phyloP scores from a whole-genome alignment of 768 basidiomycete genomes.

The Tylopilus rubrobrunneus region DNA sequence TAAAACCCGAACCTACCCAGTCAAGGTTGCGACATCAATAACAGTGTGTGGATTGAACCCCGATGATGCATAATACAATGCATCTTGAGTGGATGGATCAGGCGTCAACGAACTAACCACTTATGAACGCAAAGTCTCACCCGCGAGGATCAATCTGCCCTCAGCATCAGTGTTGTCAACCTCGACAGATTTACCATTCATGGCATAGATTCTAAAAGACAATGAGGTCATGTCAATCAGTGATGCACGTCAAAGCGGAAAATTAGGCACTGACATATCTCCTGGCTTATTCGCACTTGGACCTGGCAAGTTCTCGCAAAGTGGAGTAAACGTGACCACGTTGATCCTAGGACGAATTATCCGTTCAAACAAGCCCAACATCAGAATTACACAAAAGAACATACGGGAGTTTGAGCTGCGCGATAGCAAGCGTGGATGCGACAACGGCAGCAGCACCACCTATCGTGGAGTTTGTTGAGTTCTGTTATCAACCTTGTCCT shows the following conservation, averaged over 20 bases:
- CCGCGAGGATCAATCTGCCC: slow-evolving; percentile 72
- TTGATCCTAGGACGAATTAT: slow-evolving; percentile 52
- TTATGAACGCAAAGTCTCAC: slow-evolving; percentile 31
- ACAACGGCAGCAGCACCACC: slow-evolving; percentile 80
- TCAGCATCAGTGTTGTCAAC: slow-evolving; percentile 88
- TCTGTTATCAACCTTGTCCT: not conserved
- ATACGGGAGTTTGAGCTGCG: slow-evolving; percentile 76
- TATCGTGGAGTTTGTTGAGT: slow-evolving; percentile 17
- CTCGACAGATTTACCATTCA: slow-evolving; percentile 86
- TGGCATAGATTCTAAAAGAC: slow-evolving; percentile 61
- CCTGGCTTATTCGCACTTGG: slow-evolving; percentile 68
- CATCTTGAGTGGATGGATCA: slow-evolving; percentile 45
- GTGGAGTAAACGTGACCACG: slow-evolving; percentile 64
- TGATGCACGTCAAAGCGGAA: not conserved
- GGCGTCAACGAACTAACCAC: not conserved
- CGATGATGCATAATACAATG: slow-evolving; percentile 77
- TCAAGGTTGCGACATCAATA: slow-evolving; percentile 85
- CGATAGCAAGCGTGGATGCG: slow-evolving; percentile 70
- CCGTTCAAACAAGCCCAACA: not conserved
- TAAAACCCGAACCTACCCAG: slow-evolving; percentile 46
- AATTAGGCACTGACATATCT: slow-evolving; percentile 55
- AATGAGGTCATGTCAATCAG: not conserved
- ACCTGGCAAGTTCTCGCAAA: slow-evolving; percentile 86
- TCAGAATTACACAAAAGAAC: slow-evolving; percentile 20
- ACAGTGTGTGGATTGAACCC: slow-evolving; percentile 77